phyloP scores from a whole-genome alignment of 2,329 filamentous ascomycete species.

The Sclerotinia nivalis region DNA sequence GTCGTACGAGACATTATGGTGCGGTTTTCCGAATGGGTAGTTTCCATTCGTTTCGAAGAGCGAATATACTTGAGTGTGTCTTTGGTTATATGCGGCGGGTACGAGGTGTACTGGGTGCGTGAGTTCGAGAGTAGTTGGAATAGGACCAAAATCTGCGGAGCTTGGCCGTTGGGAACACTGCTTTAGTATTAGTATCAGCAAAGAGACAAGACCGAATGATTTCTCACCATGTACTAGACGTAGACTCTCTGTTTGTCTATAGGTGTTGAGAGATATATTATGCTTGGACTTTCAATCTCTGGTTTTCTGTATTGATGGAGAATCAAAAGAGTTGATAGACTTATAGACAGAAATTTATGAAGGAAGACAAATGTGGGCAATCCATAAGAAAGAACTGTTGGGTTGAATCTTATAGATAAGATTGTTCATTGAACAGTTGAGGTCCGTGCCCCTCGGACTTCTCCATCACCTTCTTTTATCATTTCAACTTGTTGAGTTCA shows the following conservation, averaged over 20 bases:
- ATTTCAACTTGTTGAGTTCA: not conserved
- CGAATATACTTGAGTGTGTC: not conserved
- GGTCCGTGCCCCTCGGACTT: not conserved
- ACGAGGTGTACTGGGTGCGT: not conserved
- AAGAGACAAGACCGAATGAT: not conserved
- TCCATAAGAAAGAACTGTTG: not conserved
- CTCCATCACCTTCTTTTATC: conserved; percentile 3
- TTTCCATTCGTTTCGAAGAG: not conserved
- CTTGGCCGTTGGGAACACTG: no score
- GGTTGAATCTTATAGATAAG: not conserved
- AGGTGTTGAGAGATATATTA: not conserved
- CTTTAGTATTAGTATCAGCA: not conserved
- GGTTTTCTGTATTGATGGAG: not conserved
- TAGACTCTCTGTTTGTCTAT: not conserved
- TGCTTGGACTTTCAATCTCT: not conserved
- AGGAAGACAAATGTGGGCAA: not conserved
- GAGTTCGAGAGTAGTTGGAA: not conserved
- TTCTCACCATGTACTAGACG: not conserved
- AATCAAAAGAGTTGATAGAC: not conserved
- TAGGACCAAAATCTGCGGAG: no score
- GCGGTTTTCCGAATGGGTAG: no score
- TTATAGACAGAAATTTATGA: not conserved
- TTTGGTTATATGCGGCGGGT: not conserved
- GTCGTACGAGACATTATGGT: not conserved
- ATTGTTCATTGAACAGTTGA: not conserved